phyloP scores from a whole-genome alignment of 805 yeast genomes.

The Monosporozyma siamensis region DNA sequence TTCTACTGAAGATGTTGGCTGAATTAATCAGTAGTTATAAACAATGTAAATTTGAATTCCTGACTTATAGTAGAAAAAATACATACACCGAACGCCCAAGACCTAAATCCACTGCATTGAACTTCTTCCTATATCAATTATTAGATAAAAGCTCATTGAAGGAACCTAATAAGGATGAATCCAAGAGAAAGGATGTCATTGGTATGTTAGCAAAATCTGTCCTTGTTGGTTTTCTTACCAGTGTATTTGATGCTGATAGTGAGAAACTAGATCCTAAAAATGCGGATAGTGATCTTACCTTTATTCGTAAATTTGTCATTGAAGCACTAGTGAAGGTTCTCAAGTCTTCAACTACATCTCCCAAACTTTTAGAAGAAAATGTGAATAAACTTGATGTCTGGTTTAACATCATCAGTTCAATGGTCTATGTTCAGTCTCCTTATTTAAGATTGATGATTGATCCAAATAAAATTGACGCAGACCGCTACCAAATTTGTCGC shows the following conservation, averaged over 20 bases:
- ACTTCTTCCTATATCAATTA: slow-evolving; percentile 67
- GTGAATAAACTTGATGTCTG: slow-evolving; percentile 25
- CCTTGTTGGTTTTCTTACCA: slow-evolving; percentile 53
- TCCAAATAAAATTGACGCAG: slow-evolving; percentile 42
- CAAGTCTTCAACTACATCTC: slow-evolving; percentile 36
- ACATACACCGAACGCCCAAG: slow-evolving; percentile 36
- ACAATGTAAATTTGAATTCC: slow-evolving; percentile 70
- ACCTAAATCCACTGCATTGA: slow-evolving; percentile 70
- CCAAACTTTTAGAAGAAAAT: slow-evolving; percentile 20
- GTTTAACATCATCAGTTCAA: slow-evolving; percentile 23
- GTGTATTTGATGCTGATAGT: slow-evolving; percentile 39
- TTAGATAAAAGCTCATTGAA: slow-evolving; percentile 43
- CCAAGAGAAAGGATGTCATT: slow-evolving; percentile 44
- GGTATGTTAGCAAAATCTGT: slow-evolving; percentile 55
- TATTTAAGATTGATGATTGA: slow-evolving; percentile 37
- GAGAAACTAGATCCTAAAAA: slow-evolving; percentile 37
- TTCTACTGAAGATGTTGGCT: slow-evolving; percentile 54
- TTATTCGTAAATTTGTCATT: slow-evolving; percentile 62
- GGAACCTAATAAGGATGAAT: slow-evolving; percentile 27
- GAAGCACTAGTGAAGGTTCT: slow-evolving; percentile 59
- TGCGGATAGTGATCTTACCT: slow-evolving; percentile 60
- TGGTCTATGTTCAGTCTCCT: slow-evolving; percentile 26
- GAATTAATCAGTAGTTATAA: slow-evolving; percentile 74
- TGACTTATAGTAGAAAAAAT: slow-evolving; percentile 61
- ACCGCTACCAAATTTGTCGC: slow-evolving; percentile 54